Base-by-base conservation (phyloP, 495 filamentous ascomycete genomes). In the Aspergillus incahuasiensis region DNA sequence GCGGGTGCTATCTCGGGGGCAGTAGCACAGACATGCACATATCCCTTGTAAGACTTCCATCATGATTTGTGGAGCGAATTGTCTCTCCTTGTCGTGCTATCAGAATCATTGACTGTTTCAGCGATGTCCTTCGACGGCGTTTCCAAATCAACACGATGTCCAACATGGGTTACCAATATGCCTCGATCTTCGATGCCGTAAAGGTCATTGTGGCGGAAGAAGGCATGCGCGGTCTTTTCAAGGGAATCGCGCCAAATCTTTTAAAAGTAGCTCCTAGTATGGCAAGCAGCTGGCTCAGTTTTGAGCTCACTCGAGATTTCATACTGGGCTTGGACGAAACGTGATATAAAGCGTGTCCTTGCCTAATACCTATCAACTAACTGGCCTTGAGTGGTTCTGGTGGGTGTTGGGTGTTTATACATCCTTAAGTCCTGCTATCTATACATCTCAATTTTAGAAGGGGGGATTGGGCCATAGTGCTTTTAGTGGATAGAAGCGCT, bases 101-200 rank as follows among this genome's bases (percentile, higher is more conserved):
- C 3, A 24, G 24, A 28, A 25, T 30, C 45, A 57, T 52, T 64
- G 25, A 69, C 41, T 18, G 39, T 19, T 6, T 21, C 55, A 95
- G 91, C 65, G 91, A 96, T 71, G 95, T 98, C 1, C 80, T 98
- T n/a, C 88, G 94, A 16, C 85, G 94, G 47, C 82, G 94, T 25
- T 98, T 98, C 64, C 94, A 98, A 62, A 95, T 98, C 73, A 98
- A 98, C 67, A 97, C 92, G 47, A 98, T 98, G 94, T 89, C 86
- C 22, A 92, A 92, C n/a, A 92, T 98, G 85, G 95, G 94, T 40
- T 97, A 96, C 63, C 83, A 91, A 68, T 98, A 98, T 74, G 90
- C 85, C 61, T 85, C 84, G 16, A 86, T 98, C 39, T 80, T 82
- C 61, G 90, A 97, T 65, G 94, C 94, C 5, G 74, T 98, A 45